Evolutionary conservation across 495 filamentous ascomycete species (phyloP), one percentile per base, ranked within the genome.

Genomic region (Podospora comata): DNA sequence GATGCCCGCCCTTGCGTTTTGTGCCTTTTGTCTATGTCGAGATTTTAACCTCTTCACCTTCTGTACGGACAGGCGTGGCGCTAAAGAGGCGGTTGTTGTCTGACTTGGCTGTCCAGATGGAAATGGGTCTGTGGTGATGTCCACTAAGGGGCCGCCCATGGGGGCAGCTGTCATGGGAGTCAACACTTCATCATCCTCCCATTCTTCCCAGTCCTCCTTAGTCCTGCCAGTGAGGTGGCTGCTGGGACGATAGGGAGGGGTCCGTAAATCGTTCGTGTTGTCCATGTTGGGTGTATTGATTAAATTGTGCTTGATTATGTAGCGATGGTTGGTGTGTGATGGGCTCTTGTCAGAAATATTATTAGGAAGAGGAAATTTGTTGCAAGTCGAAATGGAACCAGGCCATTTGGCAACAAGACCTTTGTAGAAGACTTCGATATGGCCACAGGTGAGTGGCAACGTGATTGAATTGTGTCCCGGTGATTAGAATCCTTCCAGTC

Each of bases 1-100:
- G 74, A 92, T 82, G 3, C 89, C 89, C 13, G 85, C 86, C 72
- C 79, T 81, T 20, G 80, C 82, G 66, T 85, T 89, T 68, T 85
- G 85, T 2, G 80, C 83, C 67, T 81, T 84, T 74, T 86, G 83
- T 62, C 84, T 77, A 9, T 76, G 76, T 48, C 75, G 80, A 5
- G 83, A 86, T 70, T 79, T 84, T 15, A 81, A 72, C 44, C 84
- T 76, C 16, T 58, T 74, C 27, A 79, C 68, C 65, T 71, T 81
- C 27, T 76, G 77, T 0, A 79, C 71, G 0, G 80, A 79, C 58
- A 76, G 72, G 53, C 76, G 72, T 28, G 70, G 68, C 18, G 39
- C 15, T 13, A 48, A 48, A 60, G 69, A 19, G 30, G 73, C 60
- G 34, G 60, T 60, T 63, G 69, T 62, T 27, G 72, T 70, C 56